Evolutionary conservation across 345 rosid species (phyloP), one percentile per base, ranked within the genome.

Genomic region (Nephelium lappaceum): DNA sequence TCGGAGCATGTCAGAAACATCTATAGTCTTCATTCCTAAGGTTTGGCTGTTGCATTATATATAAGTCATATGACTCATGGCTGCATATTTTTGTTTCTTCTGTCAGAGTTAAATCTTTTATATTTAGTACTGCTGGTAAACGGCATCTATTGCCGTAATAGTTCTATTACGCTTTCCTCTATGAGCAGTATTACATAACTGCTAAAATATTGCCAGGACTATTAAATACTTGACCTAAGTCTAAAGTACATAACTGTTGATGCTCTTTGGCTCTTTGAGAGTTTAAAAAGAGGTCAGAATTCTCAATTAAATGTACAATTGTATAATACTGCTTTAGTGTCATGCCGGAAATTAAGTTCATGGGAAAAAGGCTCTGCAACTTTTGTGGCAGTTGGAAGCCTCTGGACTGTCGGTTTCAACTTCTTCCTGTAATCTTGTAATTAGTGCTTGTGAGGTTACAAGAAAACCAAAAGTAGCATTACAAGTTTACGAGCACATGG

Each of bases 321-420:
- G 61, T 95, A 85, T 61, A 85, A 86, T 66, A 88, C 90, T 31
- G 98, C 88, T 76, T 62, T 92, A 78, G 74, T 88, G 89, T 90
- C 92, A 18, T 95, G 98, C 80, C 90, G 86, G 82, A 92, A 92
- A 88, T 89, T 92, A 74, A 89, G 93, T 80, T 82, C 68, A 8
- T 95, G 95, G 95, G 94, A n/a, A 90, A 58, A 93, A 78, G 82
- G 92, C 98, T 76, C 62, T 95, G 67, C 93, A 93, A 84, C 85
- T 93, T 69, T 74, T 93, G 64, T 89, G 97, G 94, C 85, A 93
- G 53, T 83, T 91, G 89, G 98, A 92, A 81, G 79, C 78, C 63
- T 91, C 89, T 3, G 91, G 88, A 23, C 75, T 88, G 58, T 18
- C 83, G 3, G 83, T 91, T 71, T 84, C 88, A 7, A 86, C 91